Evolutionary conservation across 148 eudicot genomes (phyloP), one percentile per base, ranked within the genome.

Genomic region (Silene conica): DNA sequence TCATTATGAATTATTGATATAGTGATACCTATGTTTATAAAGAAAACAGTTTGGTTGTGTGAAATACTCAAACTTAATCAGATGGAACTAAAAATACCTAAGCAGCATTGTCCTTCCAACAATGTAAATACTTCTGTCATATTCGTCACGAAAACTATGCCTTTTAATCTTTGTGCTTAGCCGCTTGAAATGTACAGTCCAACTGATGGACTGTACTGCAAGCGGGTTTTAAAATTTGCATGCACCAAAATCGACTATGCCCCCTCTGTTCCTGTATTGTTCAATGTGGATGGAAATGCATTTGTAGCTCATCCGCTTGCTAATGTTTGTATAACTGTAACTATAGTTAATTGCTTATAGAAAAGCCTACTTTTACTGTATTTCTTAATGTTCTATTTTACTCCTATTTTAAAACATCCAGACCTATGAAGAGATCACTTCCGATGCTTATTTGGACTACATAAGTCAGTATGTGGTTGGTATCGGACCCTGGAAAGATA

Each of bases 401-500:
- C 56, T 45, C 7, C 26, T 5, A 56, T 28, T 43, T 46, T 41
- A 25, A 57, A 23, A 31, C 55, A 12, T 80, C 80, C 96, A 95
- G 99, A 83, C 96, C 62, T 95, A 79, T 67, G 54, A 71, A 79
- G 99, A 95, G 81, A 92, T 95, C 85, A 95, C 97, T 72, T 95
- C 99, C n/a, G 96, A 95, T 79, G 79, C 78, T 43, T 92, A 95
- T 74, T 69, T 95, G 14, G 86, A 92, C 78, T 89, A 81, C 80
- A 92, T 95, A 50, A 92, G 82, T 72, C 76, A 89, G 3, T 92
- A 87, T 55, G 91, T 92, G 3, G 90, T 90, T 63, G 99, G 97
- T 46, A 92, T 95, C 70, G 99, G 96, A 78, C 99, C 99, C 25
- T 92, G 96, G 96, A 95, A 95, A 83, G 99, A 95, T 69, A 95